Base-by-base conservation (phyloP, 371 early-diverging fungal genomes). In the Chytridiales sp. region DNA sequence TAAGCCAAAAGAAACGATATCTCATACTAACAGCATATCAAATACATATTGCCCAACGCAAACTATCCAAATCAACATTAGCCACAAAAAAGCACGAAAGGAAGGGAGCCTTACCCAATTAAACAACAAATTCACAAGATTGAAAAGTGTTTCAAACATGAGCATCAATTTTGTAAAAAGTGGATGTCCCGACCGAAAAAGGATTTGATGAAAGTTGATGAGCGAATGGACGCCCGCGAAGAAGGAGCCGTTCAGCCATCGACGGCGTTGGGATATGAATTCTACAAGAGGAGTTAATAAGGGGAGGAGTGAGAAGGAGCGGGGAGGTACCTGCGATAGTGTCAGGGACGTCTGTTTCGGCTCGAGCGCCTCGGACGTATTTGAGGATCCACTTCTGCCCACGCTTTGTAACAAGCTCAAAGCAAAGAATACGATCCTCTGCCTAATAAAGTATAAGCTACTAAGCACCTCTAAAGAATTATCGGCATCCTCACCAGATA, bases 171-270 rank as follows among this genome's bases (percentile, higher is more conserved):
- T 86, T 40, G 88, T 83, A 2, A 66, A 47, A 11, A 66, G 49
- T 17, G 80, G 70, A 56, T 88, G 89, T 1, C 74, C 73, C 4
- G 86, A 84, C 21, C 83, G 46, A 36, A 63, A 77, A 35, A 78
- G 83, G 39, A 62, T 70, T 56, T 76, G 68, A 47, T 57, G 71
- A 54, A 65, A 80, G 47, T 78, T 64, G 19, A 59, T 48, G 27
- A 92, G 67, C 13, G 94, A 85, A 69, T 94, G 93, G 35, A 95
- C 83, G 17, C 88, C 87, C 1, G 95, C 95, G 83, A 95, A 95
- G 82, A 92, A 91, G 4, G 91, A 91, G 26, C 95, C 95, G 68
- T 79, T 79, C 52, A 79, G 61, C 79, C 79, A 79, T n/a, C 79
- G 64, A 19, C 79, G 55, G 11, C 79, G 59, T 59, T 79, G 79